Conservation (phyloP, 441 rosid genomes). For the Bruguiera hainesii region DNA sequence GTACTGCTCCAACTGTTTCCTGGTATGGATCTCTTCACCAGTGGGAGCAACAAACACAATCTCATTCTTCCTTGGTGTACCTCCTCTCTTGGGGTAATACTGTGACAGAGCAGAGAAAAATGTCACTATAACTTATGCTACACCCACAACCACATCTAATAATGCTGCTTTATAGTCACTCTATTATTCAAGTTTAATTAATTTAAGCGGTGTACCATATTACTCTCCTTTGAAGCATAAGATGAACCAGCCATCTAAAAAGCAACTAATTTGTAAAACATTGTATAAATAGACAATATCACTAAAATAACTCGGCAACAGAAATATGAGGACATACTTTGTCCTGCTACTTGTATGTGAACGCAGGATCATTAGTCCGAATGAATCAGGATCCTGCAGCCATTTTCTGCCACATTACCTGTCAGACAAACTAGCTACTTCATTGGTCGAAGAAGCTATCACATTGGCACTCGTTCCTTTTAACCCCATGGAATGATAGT, state of each 20-base stretch:
- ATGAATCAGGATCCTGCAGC: not conserved
- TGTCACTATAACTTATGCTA: constrained; percentile 7
- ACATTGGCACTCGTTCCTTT: not conserved
- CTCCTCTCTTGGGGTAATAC: constrained; percentile 60
- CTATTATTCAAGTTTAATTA: too few species aligned
- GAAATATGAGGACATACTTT: too few species aligned
- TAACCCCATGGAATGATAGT: not conserved
- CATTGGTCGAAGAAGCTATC: too few species aligned
- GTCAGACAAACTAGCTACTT: not conserved
- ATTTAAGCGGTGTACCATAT: too few species aligned
- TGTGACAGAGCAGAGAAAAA: constrained; percentile 29
- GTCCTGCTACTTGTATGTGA: too few species aligned
- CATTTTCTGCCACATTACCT: not conserved
- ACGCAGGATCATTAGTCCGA: too few species aligned
- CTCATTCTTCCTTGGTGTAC: constrained; percentile 69
- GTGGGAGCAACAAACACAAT: constrained; percentile 82
- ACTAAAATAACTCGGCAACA: too few species aligned
- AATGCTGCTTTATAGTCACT: not conserved
- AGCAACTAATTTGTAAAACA: too few species aligned
- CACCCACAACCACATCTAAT: not conserved
- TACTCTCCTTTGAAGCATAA: too few species aligned
- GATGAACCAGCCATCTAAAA: too few species aligned
- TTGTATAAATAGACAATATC: too few species aligned
- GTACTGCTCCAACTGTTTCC: constrained; percentile 81
- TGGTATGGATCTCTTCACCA: constrained; percentile 71